phyloP scores from a whole-genome alignment of 1,284 basidiomycete species.

The Apiotrichum sp. region DNA sequence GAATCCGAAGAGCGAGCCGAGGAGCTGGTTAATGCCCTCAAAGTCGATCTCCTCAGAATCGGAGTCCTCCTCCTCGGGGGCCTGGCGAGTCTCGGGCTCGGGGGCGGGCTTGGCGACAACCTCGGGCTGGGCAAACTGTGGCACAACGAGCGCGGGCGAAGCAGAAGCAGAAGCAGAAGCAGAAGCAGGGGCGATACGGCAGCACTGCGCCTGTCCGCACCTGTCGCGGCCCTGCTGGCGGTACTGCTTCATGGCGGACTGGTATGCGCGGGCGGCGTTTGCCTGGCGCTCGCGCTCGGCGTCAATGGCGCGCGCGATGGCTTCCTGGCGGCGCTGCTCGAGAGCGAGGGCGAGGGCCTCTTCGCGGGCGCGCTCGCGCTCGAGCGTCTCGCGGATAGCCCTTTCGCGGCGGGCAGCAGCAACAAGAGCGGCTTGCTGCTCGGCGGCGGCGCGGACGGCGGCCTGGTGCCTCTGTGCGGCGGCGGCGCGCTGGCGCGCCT shows the following conservation, averaged over 20 bases:
- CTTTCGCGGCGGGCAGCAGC: constrained; percentile 15
- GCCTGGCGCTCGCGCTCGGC: constrained; percentile 16
- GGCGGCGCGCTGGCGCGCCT: constrained; percentile 16
- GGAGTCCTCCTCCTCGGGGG: not conserved
- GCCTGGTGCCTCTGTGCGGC: constrained; percentile 11
- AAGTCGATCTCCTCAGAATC: constrained; percentile 14
- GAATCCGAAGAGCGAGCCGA: constrained; percentile 37
- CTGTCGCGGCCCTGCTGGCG: not conserved
- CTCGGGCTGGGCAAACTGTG: too few relatives aligned
- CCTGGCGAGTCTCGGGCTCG: not conserved
- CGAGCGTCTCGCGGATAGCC: constrained; percentile 9
- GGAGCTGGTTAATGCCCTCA: constrained; percentile 29
- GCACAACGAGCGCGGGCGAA: not conserved
- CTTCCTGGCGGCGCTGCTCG: constrained; percentile 10
- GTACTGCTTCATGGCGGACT: constrained; percentile 6
- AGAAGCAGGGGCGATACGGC: too few relatives aligned
- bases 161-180: not conserved
- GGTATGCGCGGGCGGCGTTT: constrained; percentile 16
- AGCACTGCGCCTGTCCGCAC: not conserved
- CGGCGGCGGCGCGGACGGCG: constrained; percentile 15
- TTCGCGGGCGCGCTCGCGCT: constrained; percentile 18
- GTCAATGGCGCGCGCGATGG: constrained; percentile 7
- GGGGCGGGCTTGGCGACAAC: not conserved
- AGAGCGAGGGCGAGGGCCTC: constrained; percentile 7
- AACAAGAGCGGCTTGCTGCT: constrained; percentile 9